Conservation (phyloP, 225 moss, liverwort and hornwort genomes). For the Polytrichum commune region DNA sequence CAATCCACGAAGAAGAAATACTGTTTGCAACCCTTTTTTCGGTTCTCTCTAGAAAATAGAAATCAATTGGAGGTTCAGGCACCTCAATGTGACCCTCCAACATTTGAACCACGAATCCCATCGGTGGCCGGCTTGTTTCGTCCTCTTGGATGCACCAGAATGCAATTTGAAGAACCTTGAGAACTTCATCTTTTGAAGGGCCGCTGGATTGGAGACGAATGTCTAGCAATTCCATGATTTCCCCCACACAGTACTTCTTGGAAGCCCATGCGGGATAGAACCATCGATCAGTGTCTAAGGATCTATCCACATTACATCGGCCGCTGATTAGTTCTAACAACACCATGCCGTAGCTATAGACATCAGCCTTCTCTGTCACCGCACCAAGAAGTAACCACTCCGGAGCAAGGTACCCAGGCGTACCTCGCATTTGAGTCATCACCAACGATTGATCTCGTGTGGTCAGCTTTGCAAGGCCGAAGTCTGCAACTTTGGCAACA, state of each 20-base stretch:
- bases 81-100: not conserved
- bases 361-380: slow-evolving; percentile 32
- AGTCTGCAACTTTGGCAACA: slow-evolving; percentile 33
- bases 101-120: not conserved
- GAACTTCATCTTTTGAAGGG: slow-evolving; percentile 11
- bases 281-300: not conserved
- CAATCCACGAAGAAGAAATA: too few relatives aligned
- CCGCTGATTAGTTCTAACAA: slow-evolving; percentile 42
- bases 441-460: slow-evolving; percentile 19
- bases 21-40: too few relatives aligned
- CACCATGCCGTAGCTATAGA: slow-evolving; percentile 50
- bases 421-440: slow-evolving; percentile 27
- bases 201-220: not conserved
- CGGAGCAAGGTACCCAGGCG: slow-evolving; percentile 35
- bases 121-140: slow-evolving; percentile 18
- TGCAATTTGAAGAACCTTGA: slow-evolving; percentile 20
- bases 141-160: slow-evolving; percentile 32
- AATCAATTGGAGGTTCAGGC: not conserved
- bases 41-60: too few relatives aligned
- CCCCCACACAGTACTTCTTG: slow-evolving; percentile 12
- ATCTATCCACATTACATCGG: slow-evolving; percentile 21
- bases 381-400: slow-evolving; percentile 31
- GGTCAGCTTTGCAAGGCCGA: slow-evolving; percentile 42
- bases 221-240: slow-evolving; percentile 1
- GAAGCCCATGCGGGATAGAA: slow-evolving; percentile 37